Percentiles rank a stretch among this genome's conserved stretches.
phyloP scores from a whole-genome alignment of 176 grass and related monocot genomes.

The Musa troglodytarum region DNA sequence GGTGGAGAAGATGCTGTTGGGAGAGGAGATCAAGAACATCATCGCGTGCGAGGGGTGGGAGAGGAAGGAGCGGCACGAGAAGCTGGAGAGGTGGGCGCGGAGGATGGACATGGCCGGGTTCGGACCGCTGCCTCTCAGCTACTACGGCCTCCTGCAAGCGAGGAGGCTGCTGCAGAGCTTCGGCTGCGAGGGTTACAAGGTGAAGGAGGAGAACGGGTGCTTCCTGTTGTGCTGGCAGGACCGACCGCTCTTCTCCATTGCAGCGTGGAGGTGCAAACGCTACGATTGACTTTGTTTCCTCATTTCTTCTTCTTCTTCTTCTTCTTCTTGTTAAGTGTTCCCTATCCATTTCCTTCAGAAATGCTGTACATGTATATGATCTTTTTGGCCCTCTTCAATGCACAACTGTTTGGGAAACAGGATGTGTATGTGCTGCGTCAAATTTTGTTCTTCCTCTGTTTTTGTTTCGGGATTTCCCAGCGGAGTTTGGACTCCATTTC shows the following conservation, averaged over 20 bases:
- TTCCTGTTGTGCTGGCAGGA: conserved; percentile 90
- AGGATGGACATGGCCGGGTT: conserved; percentile 56
- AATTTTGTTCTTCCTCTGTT: too few species aligned
- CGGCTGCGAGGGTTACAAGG: conserved; percentile 53
- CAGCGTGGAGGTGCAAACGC: conserved; percentile 62
- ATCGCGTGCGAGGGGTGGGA: conserved; percentile 66
- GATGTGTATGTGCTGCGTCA: too few species aligned
- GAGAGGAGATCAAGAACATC: conserved; percentile 85
- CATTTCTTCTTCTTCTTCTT: too few species aligned
- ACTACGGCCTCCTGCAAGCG: conserved; percentile 61
- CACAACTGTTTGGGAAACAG: too few species aligned
- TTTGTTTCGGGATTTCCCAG: too few species aligned
- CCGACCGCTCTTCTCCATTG: conserved; percentile 66
- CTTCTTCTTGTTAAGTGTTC: not conserved
- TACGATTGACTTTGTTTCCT: conserved; percentile 39
- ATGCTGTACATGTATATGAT: not conserved
- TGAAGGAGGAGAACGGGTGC: conserved; percentile 52
- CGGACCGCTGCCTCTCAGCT: conserved; percentile 43
- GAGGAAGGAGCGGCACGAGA: conserved; percentile 68
- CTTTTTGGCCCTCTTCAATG: not conserved
- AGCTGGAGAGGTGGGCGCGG: conserved; percentile 52
- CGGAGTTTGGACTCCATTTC: too few species aligned
- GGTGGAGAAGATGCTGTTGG: conserved; percentile 65
- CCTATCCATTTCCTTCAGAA: not conserved
- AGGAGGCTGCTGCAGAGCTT: conserved; percentile 55